Conservation (phyloP, 1,284 basidiomycete genomes). For the Phenoliferia sp. region DNA sequence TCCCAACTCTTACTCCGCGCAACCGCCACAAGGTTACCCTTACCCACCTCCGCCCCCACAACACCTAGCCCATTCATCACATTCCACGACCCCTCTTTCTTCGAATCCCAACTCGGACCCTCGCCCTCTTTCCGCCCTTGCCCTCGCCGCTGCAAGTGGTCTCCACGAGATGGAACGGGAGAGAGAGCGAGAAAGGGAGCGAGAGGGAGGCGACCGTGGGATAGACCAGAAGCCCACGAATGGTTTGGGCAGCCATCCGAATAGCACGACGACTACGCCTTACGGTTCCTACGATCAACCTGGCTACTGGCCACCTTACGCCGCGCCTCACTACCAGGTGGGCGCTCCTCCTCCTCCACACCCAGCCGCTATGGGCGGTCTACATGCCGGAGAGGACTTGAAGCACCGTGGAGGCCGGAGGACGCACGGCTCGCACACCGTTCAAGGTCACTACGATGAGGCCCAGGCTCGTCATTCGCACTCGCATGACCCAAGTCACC, state of each 20-base stretch:
- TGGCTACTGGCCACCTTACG: slow-evolving; percentile 21
- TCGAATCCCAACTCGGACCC: slow-evolving; percentile 5
- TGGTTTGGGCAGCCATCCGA: slow-evolving; percentile 1
- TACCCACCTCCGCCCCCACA: slow-evolving; percentile 6
- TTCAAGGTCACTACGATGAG: slow-evolving; percentile 15
- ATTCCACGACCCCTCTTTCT: neutral
- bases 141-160: slow-evolving; percentile 28
- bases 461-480: slow-evolving; percentile 25
- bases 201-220: neutral
- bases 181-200: slow-evolving; percentile 13
- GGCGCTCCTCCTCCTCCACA: neutral
- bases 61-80: neutral
- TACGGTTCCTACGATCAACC: slow-evolving; percentile 24
- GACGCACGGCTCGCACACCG: slow-evolving; percentile 10
- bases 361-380: neutral
- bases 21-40: neutral
- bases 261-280: slow-evolving; percentile 21
- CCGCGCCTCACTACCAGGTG: slow-evolving; percentile 1
- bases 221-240: neutral
- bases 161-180: slow-evolving; percentile 33
- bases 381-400: slow-evolving; percentile 9
- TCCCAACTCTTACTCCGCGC: slow-evolving; percentile 10
- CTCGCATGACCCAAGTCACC: slow-evolving; percentile 32
- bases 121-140: slow-evolving; percentile 22
- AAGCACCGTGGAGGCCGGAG: slow-evolving; percentile 4